Evolutionary conservation across 202 grass and related monocot species (phyloP), one percentile per base, ranked within the genome.

Genomic region (Schoenoplectus triqueter): DNA sequence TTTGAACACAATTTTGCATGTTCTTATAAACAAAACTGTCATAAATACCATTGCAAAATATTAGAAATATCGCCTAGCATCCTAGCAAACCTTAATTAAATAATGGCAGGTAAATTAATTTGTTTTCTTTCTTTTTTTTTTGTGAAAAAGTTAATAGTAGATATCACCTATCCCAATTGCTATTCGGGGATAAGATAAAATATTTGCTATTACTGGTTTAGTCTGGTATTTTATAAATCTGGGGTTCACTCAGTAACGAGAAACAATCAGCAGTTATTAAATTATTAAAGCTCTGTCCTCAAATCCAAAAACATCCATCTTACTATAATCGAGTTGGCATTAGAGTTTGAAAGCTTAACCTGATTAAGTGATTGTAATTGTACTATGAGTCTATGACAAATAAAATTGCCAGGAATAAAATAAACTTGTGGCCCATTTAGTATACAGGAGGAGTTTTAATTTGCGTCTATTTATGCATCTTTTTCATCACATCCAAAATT

Each of bases 261-360:
- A 60, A 78, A 78, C 8, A 57, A 18, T 6, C 6, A 61, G 40
- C 19, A 42, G 1, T 78, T 61, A 13, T 54, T 20, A 74, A 73
- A 73, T 20, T 50, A 73, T 52, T 52, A 20, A 74, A 78, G 14
- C 55, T 31, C 6, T 78, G 13, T 78, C 22, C 14, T 78, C 13
- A n/a, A 44, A 42, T 60, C 11, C 7, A 48, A 49, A 60, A 41
- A n/a, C 1, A 17, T 73, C 17, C 42, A 39, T 60, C 52, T n/a
- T 31, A 31, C 31, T 31, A 31, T 78, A 60, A 60, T 56, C 11
- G 1, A 78, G 54, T 17, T 54, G 47, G 14, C 31, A 44, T 41
- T 78, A 54, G 9, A 60, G 52, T 60, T 79, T 61, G 52, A 79
- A 61, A 18, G 15, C 19, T 79, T 44, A 61, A 61, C 55, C 75